These are phyloP conservation scores for Neopestalotiopsis rosae DNA, from an alignment of 2,329 filamentous ascomycete genomes.

Conservation along the genomic window DNA sequence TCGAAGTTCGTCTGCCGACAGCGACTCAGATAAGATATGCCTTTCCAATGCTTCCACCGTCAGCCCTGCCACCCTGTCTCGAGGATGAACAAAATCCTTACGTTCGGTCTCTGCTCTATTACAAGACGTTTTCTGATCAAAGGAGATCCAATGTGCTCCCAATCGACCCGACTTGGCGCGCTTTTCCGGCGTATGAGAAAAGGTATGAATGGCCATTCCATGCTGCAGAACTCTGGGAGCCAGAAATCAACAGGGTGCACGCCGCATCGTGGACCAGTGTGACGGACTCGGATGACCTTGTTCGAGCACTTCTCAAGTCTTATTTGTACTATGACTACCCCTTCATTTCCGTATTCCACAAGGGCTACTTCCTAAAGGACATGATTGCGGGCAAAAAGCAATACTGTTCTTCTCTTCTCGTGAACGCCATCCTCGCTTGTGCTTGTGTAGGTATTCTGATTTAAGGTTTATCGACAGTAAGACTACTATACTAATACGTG, in stretches of 20 bases:
- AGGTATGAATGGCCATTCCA: conserved; percentile 11
- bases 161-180: background rate
- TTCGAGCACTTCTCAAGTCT: conserved; percentile 2
- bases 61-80: background rate
- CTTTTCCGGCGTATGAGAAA: background rate
- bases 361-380: background rate
- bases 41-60: background rate
- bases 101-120: background rate
- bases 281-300: conserved; percentile 1
- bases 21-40: background rate
- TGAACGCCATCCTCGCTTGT: conserved; percentile 4
- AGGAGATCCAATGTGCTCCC: background rate
- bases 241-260: background rate
- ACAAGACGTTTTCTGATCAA: background rate
- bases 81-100: background rate
- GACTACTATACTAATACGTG: background rate
- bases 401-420: conserved; percentile 9
- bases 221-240: conserved; percentile 7
- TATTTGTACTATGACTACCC: conserved; percentile 3
- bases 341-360: background rate
- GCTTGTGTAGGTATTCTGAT: conserved; percentile 4
- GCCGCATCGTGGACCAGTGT: conserved; percentile 7
- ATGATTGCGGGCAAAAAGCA: background rate
- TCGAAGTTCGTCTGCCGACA: background rate
- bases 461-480: background rate